Percentiles rank a stretch among this genome's conserved stretches.
Conservation (phyloP, 148 eudicot genomes). For the Dysphania ambrosioides region DNA sequence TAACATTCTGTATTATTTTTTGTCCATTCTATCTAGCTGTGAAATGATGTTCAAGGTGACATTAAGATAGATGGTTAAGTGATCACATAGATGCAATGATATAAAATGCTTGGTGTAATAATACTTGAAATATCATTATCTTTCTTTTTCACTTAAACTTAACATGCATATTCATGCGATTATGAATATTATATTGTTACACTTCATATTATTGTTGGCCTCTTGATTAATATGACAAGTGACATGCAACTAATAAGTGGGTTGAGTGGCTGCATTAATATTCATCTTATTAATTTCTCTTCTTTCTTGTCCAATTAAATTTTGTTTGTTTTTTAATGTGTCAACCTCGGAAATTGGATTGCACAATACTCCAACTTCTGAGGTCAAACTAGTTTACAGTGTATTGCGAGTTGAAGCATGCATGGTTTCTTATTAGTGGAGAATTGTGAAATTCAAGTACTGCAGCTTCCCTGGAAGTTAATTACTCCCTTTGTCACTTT, state of each 20-base stretch:
- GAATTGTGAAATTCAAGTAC: too few species aligned
- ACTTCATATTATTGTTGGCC: neutral
- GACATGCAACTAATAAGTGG: neutral
- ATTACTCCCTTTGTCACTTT: too few species aligned
- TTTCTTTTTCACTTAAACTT: too few species aligned
- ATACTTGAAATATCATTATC: neutral
- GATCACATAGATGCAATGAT: too few species aligned
- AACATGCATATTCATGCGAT: too few species aligned
- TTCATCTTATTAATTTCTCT: neutral
- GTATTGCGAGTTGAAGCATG: neutral
- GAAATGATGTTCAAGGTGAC: too few species aligned
- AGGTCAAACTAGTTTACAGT: slow-evolving; percentile 9
- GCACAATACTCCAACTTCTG: neutral
- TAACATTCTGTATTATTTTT: too few species aligned
- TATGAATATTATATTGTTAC: neutral
- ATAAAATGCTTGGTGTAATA: neutral
- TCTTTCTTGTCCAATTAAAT: neutral
- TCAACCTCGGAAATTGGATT: neutral
- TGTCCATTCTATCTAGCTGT: too few species aligned
- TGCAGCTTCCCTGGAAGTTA: too few species aligned
- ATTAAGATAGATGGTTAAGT: neutral
- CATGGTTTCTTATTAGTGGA: neutral
- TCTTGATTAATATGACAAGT: neutral
- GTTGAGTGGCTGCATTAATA: neutral
- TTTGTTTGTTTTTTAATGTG: neutral